phyloP scores from a whole-genome alignment of 306 rosid genomes.

The Dicorynia guianensis region DNA sequence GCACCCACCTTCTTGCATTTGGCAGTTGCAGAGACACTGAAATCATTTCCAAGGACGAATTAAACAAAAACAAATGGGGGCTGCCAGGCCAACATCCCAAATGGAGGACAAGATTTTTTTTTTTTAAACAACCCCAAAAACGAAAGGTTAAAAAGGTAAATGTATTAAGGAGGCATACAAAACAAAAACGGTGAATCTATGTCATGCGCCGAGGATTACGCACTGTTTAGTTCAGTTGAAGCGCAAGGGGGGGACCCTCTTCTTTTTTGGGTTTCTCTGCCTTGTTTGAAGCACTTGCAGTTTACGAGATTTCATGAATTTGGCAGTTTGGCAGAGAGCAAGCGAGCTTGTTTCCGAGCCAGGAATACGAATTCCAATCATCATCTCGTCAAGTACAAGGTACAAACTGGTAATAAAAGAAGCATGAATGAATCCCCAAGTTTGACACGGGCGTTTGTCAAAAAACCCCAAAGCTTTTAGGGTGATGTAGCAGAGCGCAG shows the following conservation, averaged over 20 bases:
- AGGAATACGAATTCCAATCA: slow-evolving; percentile 27
- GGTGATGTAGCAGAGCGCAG: too few species aligned
- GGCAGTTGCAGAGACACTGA: slow-evolving; percentile 1
- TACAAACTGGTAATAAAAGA: background rate
- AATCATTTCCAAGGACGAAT: background rate
- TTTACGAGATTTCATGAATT: slow-evolving; percentile 19
- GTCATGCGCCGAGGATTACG: background rate
- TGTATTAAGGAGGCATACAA: too few species aligned
- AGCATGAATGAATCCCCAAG: background rate
- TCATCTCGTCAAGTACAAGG: background rate
- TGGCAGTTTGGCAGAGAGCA: background rate
- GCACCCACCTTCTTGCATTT: background rate
- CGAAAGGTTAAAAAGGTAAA: too few species aligned
- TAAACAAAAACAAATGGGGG: background rate
- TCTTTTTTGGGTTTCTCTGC: background rate
- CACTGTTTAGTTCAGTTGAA: slow-evolving; percentile 1
- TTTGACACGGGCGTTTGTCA: background rate
- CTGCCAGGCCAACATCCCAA: too few species aligned
- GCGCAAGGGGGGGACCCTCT: background rate
- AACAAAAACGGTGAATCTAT: background rate
- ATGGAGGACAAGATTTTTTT: too few species aligned
- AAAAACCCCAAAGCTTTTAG: too few species aligned
- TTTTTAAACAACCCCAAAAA: too few species aligned
- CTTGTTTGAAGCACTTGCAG: background rate
- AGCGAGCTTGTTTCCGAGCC: slow-evolving; percentile 1